Conservation (phyloP, 2,329 filamentous ascomycete species). For the Exophiala alcalophila region DNA sequence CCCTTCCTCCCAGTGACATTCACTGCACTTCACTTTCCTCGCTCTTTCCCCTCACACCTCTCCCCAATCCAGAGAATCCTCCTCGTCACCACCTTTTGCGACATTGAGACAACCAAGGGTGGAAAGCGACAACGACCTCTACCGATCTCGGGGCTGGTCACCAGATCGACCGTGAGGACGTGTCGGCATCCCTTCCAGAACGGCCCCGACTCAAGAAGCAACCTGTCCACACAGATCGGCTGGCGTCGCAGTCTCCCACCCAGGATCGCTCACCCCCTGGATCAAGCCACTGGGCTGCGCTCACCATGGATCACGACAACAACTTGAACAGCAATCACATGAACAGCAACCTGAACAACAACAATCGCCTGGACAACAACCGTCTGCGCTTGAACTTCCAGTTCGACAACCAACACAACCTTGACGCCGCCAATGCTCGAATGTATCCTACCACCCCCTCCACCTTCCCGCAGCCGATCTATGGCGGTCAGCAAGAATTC, state of each 20-base stretch:
- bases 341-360: slow-evolving; percentile 57
- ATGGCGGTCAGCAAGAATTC: slow-evolving; percentile 58
- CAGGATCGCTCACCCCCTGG: background rate
- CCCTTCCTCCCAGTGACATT: too few species aligned
- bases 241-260: slow-evolving; percentile 3
- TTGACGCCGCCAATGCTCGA: slow-evolving; percentile 59
- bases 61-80: too few species aligned
- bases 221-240: slow-evolving; percentile 1
- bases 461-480: slow-evolving; percentile 91
- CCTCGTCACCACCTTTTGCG: too few species aligned
- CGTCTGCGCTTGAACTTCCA: slow-evolving; percentile 49
- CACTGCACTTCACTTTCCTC: background rate
- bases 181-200: too few species aligned
- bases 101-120: too few species aligned
- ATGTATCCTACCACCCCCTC: slow-evolving; percentile 86
- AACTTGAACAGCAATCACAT: slow-evolving; percentile 53
- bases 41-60: too few species aligned
- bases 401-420: slow-evolving; percentile 63
- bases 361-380: slow-evolving; percentile 62
- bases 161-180: too few species aligned
- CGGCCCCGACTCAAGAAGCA: slow-evolving; percentile 5
- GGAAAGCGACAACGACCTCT: slow-evolving; percentile 10
- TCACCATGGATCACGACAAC: slow-evolving; percentile 54
- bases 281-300: background rate
- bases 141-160: slow-evolving; percentile 9